Evolutionary conservation across 1,284 basidiomycete species (phyloP), one percentile per base, ranked within the genome.

Genomic region (Xerocomus amazonicus): DNA sequence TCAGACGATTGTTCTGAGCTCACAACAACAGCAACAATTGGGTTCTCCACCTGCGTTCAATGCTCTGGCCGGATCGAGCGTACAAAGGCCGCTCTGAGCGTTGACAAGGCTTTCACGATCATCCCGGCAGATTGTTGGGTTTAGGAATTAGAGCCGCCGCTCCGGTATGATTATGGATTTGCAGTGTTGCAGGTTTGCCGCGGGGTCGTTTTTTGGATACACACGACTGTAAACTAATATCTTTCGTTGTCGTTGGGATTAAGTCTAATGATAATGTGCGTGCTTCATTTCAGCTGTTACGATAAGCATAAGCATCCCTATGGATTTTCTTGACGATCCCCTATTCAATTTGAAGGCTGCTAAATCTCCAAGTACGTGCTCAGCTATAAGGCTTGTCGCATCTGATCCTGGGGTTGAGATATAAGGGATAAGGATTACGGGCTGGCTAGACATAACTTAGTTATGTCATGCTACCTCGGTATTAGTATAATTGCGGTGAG

Each of bases 51-150:
- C 46, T 16, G 49, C 31, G 9, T 62, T 51, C 19, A 33, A 40
- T 1, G 52, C 49, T 17, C 63, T 64, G 62, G 38, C 50, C 3
- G 60, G 49, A 9, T 50, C 50, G 9, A 52, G 52, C 1, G 26
- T 26, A 0, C 45, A 53, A 8, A 47, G 55, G 19, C n/a, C 63
- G 7, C 60, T 52, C 45, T 62, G 40, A 61, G 13, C 23, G 13
- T 17, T 14, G 10, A 16, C 28, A 12, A 4, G 4, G 9, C 14
- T 10, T 16, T 6, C 6, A 9, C 16, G 27, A 9, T 13, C 19
- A 27, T 7, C 23, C 38, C 5, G 27, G 39, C 27, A 1, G 27
- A 27, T 14, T 16, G 26, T 39, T 3, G 14, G 39, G n/a, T 23
- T 37, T 9, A n/a, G 13, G 38, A 10, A n/a, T 19, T 19, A 41